Percentiles rank a stretch among this genome's conserved stretches.
These are phyloP conservation scores for Penicillium cinerascens DNA, from an alignment of 495 filamentous ascomycete species.

Conservation along the genomic window DNA sequence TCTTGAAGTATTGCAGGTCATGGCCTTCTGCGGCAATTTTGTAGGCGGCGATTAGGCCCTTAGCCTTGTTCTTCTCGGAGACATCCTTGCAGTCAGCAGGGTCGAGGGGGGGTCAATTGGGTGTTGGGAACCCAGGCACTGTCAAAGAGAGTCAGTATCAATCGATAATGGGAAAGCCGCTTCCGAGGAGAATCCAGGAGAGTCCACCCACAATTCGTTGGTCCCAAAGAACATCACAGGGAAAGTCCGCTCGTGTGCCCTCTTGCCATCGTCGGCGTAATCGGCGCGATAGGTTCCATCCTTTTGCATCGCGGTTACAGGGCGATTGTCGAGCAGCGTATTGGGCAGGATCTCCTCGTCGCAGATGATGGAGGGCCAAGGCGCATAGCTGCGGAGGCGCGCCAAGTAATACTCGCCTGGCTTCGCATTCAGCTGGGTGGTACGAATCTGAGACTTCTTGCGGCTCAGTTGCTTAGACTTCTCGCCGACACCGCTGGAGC, in stretches of 20 bases:
- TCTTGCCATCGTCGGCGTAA: conserved; percentile 78
- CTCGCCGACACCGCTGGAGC: conserved; percentile 58
- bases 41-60: conserved; percentile 70
- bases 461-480: conserved; percentile 66
- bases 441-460: conserved; percentile 71
- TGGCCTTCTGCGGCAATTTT: conserved; percentile 67
- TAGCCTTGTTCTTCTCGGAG: conserved; percentile 68
- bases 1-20: conserved; percentile 72
- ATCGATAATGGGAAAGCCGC: neutral
- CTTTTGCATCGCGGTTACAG: conserved; percentile 71
- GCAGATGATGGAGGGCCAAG: conserved; percentile 87
- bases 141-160: conserved; percentile 7
- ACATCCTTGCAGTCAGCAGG: conserved; percentile 60
- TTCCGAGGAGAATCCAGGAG: neutral
- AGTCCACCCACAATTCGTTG: conserved; percentile 83
- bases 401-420: conserved; percentile 85
- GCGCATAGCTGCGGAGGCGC: conserved; percentile 82
- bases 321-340: conserved; percentile 64
- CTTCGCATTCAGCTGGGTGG: conserved; percentile 71
- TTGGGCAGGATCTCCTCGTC: conserved; percentile 87
- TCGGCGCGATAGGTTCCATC: conserved; percentile 84
- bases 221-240: conserved; percentile 92
- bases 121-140: conserved; percentile 86
- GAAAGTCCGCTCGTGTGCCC: conserved; percentile 75
- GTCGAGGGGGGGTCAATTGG: conserved; percentile 69